Percentiles rank a stretch among this genome's conserved stretches.
These are phyloP conservation scores for Thinopyrum elongatum DNA, from an alignment of 176 grass and related monocot species.

Conservation along the genomic window DNA sequence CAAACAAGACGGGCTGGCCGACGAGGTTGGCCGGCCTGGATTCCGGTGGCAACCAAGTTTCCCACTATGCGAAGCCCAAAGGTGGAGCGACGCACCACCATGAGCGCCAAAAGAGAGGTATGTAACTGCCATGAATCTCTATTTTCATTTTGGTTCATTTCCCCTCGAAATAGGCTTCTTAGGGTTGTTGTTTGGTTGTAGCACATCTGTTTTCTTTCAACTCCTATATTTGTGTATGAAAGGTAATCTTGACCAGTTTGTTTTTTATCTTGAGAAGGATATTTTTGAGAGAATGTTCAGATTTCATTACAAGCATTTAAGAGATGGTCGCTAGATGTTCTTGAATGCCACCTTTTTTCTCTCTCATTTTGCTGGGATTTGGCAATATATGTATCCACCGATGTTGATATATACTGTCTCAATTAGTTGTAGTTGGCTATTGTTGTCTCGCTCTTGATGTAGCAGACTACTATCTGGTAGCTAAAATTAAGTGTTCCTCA, in stretches of 20 bases:
- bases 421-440: not conserved
- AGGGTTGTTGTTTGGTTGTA: no score
- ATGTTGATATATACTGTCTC: not conserved
- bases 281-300: not conserved
- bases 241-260: not conserved
- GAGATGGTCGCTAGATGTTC: not conserved
- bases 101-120: slow-evolving; percentile 47
- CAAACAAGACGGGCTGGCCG: slow-evolving; percentile 40
- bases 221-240: not conserved
- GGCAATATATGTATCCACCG: not conserved
- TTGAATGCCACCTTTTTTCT: slow-evolving; percentile 25
- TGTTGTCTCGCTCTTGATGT: no score
- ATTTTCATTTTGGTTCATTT: not conserved
- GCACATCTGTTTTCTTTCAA: no score
- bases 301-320: not conserved
- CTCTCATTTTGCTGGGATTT: slow-evolving; percentile 7
- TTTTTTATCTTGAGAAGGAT: not conserved
- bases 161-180: not conserved
- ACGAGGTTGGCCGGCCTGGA: slow-evolving; percentile 33
- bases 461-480: no score
- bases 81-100: slow-evolving; percentile 45
- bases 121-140: slow-evolving; percentile 27
- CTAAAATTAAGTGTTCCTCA: no score
- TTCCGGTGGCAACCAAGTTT: slow-evolving; percentile 43
- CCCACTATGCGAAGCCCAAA: slow-evolving; percentile 51